Conservation (phyloP, 2,329 filamentous ascomycete genomes). For the Sporothrix globosa region DNA sequence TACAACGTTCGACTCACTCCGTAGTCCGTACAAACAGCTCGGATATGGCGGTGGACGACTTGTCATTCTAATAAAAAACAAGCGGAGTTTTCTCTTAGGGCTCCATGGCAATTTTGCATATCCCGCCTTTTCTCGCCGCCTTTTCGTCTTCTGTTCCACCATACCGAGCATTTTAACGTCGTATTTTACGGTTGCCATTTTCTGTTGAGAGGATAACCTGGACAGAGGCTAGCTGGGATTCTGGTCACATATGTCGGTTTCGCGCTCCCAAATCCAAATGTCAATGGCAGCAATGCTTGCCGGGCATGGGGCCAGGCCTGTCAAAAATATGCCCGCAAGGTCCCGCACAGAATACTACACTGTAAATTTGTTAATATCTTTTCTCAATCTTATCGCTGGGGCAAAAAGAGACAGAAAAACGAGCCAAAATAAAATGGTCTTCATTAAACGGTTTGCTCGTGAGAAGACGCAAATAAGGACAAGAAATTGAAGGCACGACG, state of each 20-base stretch:
- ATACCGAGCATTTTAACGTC: neutral
- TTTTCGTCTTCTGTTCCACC: neutral
- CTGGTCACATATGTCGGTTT: neutral
- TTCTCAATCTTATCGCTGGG: neutral
- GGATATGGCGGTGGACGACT: too few relatives aligned
- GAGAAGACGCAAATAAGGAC: neutral
- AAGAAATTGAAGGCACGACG: neutral
- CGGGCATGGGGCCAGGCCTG: neutral
- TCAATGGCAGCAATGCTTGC: neutral
- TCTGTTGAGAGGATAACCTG: neutral
- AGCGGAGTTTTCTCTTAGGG: neutral
- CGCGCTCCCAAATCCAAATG: neutral
- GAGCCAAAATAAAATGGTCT: neutral
- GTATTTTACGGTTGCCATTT: neutral
- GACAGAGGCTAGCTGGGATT: conserved; percentile 8
- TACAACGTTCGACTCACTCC: too few relatives aligned
- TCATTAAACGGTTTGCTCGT: neutral
- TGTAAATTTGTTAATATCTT: too few relatives aligned
- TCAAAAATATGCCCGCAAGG: neutral
- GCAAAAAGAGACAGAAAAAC: neutral
- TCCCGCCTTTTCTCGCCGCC: neutral
- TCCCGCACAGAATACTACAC: too few relatives aligned
- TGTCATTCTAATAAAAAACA: too few relatives aligned
- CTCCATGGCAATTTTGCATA: neutral
- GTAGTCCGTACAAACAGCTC: too few relatives aligned